Evolutionary conservation across 1,284 basidiomycete species (phyloP), one percentile per base, ranked within the genome.

Genomic region (Rhizoctonia solani): DNA sequence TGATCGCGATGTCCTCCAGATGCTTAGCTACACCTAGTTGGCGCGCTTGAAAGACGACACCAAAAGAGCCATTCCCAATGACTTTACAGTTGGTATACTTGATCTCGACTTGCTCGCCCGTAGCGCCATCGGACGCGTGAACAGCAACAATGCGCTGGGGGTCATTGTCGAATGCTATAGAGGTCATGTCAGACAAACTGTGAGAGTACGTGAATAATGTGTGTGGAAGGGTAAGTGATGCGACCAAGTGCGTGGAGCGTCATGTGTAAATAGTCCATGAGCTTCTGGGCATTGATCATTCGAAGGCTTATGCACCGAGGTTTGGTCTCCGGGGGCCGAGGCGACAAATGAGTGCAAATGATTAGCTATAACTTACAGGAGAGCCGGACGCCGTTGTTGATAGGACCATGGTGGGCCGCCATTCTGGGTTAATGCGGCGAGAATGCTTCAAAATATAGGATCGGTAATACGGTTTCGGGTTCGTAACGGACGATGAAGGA

Each of bases 71-170:
- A 77, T 99, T 99, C 69, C 97, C 96, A 76, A 96, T 92, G 75
- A 99, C 93, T 80, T 98, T 98, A 85, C 93, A 97, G 79, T 92
- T 95, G 74, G 93, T 97, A 82, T 99, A 99, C 54, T 88, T 86
- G 75, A 99, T 88, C 74, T 95, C 91, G 75, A 86, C 85, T 72
- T 91, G 89, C 68, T 92, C 90, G 74, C 92, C 95, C 3, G 90
- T 83, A 85, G 95, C 97, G 79, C 97, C 96, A 75, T 97, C 92
- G 71, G 90, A 93, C 71, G 96, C 96, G 74, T 92, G 83, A 74
- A 99, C 96, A 77, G 93, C 94, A 80, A 97, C 89, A 74, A 98
- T 84, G 80, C 94, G 93, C 80, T 90, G 87, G 27, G 96, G 95
- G 81, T 99, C 96, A 49, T 59, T 59, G 81, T 98, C 95, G 72